Evolutionary conservation across 2,329 filamentous ascomycete genomes (phyloP), one percentile per base, ranked within the genome.

Genomic region (Purpureocillium takamizusanense): DNA sequence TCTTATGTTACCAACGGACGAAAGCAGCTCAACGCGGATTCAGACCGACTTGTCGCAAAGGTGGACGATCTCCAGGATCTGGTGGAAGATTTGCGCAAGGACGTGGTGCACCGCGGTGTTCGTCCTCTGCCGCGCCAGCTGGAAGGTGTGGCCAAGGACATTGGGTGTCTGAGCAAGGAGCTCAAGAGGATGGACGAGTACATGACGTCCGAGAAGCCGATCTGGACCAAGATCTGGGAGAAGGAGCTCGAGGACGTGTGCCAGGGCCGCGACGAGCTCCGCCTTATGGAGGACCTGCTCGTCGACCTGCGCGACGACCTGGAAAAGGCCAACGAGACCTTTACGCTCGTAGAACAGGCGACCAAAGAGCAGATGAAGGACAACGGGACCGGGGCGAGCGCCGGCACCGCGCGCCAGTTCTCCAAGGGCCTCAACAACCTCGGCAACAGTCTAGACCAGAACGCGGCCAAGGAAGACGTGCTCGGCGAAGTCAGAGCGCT

Each of bases 161-260:
- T 98, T 45, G 79, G 81, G 35, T 65, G 72, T 39, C 80, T 92
- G 25, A 84, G 81, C 35, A 82, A 87, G 54, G 89, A 95, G 54
- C 78, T 98, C 45, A 92, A 86, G 73, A 89, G 86, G 65, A 83
- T 98, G 74, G 86, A 95, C 56, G 89, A 95, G 13, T 94, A 85
- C 67, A 76, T 98, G 65, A 82, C 81, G 51, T 77, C 78, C 34
- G 92, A 98, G 72, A 95, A 95, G 61, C 92, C 92, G 0, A 72
- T 95, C 41, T 98, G 92, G 90, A 95, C 88, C 39, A 95, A 95
- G 76, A 94, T 97, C 47, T 98, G 92, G 92, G 90, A 97, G 74
- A 89, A 94, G 63, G 89, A 97, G 60, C 70, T 98, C 33, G 87
- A 97, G 60, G 82, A 90, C 37, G 90, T 98, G 3, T 97, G 92